Conservation (phyloP, 208 protist genomes). For the Tritrichomonas musculus region DNA sequence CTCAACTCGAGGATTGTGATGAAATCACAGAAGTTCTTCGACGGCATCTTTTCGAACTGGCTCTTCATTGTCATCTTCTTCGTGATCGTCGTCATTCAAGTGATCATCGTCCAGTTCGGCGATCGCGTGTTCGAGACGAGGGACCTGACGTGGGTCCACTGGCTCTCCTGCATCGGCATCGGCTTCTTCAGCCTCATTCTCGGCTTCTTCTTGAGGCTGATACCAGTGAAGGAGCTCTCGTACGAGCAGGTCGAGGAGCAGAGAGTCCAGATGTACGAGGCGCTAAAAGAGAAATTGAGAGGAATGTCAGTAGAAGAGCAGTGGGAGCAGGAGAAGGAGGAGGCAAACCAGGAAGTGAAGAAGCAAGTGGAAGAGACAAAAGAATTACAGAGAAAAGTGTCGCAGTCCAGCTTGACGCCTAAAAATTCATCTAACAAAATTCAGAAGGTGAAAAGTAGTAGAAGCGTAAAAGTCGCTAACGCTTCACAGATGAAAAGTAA, state of each 20-base stretch:
- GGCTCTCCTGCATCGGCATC: background rate
- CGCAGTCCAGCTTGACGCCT: background rate
- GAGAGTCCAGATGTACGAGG: background rate
- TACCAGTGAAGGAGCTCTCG: background rate
- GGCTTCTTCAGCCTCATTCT: background rate
- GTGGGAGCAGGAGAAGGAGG: background rate
- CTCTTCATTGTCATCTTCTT: background rate
- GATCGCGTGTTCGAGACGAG: background rate
- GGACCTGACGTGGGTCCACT: background rate
- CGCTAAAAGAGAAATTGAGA: background rate
- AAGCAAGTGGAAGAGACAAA: background rate
- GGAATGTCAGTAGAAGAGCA: background rate
- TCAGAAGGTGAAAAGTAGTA: background rate
- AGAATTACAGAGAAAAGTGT: background rate
- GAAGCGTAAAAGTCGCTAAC: background rate
- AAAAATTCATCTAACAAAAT: background rate
- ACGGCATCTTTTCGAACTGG: background rate
- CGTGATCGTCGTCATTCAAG: background rate
- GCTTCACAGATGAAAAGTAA: background rate
- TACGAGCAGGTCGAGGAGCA: background rate
- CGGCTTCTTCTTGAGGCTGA: background rate
- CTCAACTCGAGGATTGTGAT: conserved; percentile 34
- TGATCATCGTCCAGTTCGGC: background rate
- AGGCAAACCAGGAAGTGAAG: background rate
- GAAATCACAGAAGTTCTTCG: background rate